phyloP scores from a whole-genome alignment of 1,284 basidiomycete genomes.

The Ceratobasidium sp. region DNA sequence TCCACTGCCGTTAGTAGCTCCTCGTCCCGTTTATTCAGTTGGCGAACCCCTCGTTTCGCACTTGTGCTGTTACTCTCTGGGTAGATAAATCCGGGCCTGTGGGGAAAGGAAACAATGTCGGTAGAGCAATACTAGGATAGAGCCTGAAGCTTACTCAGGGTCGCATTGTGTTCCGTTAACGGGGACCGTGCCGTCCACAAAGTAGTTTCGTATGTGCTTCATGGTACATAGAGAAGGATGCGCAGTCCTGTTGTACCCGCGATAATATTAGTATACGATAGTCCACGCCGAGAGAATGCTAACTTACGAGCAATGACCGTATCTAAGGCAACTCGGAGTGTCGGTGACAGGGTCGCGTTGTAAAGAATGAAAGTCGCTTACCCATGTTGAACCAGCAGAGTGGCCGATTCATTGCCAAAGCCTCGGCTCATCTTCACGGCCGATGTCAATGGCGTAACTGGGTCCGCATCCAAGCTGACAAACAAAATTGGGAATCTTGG shows the following conservation, averaged over 20 bases:
- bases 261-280: background rate
- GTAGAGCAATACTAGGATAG: background rate
- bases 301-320: constrained; percentile 43
- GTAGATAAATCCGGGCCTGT: constrained; percentile 25
- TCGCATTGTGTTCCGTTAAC: constrained; percentile 40
- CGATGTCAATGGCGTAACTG: constrained; percentile 43
- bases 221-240: constrained; percentile 44
- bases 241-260: constrained; percentile 4
- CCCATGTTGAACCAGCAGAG: constrained; percentile 42
- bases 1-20: background rate
- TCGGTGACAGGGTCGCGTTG: background rate
- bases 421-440: constrained; percentile 41
- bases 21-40: background rate
- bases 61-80: background rate
- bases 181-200: constrained; percentile 43
- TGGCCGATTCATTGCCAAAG: constrained; percentile 42
- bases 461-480: constrained; percentile 42
- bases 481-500: constrained; percentile 43
- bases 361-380: constrained; percentile 2
- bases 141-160: constrained; percentile 17
- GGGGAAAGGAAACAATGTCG: background rate
- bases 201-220: constrained; percentile 41
- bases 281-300: background rate
- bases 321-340: constrained; percentile 13
- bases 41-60: background rate